These are phyloP conservation scores for Talaromyces marneffei DNA, from an alignment of 2,329 filamentous ascomycete genomes.

Conservation along the genomic window DNA sequence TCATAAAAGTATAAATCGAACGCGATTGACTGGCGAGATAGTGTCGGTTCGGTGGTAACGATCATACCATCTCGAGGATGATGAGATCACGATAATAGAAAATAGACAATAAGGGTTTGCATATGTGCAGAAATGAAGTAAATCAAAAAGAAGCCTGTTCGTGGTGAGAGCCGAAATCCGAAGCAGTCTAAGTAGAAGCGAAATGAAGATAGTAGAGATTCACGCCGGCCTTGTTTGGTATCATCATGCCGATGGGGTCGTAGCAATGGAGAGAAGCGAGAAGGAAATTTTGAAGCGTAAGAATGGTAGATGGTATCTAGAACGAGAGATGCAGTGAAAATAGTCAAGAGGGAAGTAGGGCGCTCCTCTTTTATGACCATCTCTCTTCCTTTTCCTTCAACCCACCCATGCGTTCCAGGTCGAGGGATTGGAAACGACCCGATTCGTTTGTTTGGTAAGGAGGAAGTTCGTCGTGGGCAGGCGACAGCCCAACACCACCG, in stretches of 20 bases:
- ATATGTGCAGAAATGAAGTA: slow-evolving; percentile 8
- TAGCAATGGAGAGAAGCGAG: slow-evolving; percentile 9
- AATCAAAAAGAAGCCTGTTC: slow-evolving; percentile 3
- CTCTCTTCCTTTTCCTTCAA: slow-evolving; percentile 75
- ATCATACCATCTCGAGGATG: neutral
- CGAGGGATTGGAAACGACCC: slow-evolving; percentile 82
- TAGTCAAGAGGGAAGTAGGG: neutral
- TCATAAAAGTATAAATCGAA: slow-evolving; percentile 5
- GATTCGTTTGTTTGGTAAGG: slow-evolving; percentile 80
- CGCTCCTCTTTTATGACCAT: slow-evolving; percentile 29
- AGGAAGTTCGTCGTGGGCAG: slow-evolving; percentile 71
- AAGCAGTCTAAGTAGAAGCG: neutral
- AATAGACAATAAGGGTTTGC: slow-evolving; percentile 6
- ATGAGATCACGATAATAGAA: neutral
- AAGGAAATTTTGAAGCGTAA: slow-evolving; percentile 2
- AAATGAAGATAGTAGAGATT: slow-evolving; percentile 1
- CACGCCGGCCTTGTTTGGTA: slow-evolving; percentile 10
- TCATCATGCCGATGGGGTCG: slow-evolving; percentile 11
- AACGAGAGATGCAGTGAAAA: neutral
- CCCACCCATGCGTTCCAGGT: slow-evolving; percentile 90
- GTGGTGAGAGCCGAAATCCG: neutral
- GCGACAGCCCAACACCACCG: slow-evolving; percentile 79
- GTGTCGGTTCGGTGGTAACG: neutral
- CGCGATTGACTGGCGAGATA: neutral
- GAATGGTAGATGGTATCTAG: neutral